Base-by-base conservation (phyloP, 192 early-diverging fungal genomes). In the Coemansia sp. region DNA sequence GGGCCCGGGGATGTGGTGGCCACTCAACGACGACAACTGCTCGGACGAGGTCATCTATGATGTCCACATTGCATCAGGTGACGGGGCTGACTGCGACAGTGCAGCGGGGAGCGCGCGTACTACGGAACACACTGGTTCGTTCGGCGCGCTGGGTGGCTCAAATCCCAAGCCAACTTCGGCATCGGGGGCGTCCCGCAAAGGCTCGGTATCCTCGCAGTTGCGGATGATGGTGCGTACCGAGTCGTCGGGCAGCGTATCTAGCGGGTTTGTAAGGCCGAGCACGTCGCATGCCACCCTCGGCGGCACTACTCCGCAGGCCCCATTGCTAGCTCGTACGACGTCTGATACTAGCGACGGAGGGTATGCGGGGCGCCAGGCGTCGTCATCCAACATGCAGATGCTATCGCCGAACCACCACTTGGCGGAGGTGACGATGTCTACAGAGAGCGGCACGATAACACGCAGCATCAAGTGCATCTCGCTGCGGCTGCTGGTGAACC, bases 1-100 rank as follows among this genome's bases (percentile, higher is more conserved):
- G 8, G 70, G 64, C 2, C 70, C 70, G 7, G 70, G 70, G 3
- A 73, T 66, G 63, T 73, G 69, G 69, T 73, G 69, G 69, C 69
- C 69, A 16, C 62, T 73, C 12, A 73, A 73, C 34, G 63, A 64
- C 40, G 69, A 73, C 54, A 65, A 64, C 54, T 64, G 61, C 52
- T 64, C 69, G 0, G 62, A 73, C 40, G 69, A 73, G 29, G 54
- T 73, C 8, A 25, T 36, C n/a, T 54, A 65, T 23, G 69, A 73
- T 16, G 62, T 66, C 18, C 62, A 73, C 23, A 41, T 73, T 20
- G 38, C 66, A 3, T 48, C 67, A 2, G 38, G 29, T 2, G 60
- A 59, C 26, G 35, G 26, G 3, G 11, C 31, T 5, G 59, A 70
- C 8, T 13, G 21, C 5, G 25, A 21, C n/a, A 36, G 20, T 26